Conservation (phyloP, 768 basidiomycete species). For the Lepiota subincarnata region DNA sequence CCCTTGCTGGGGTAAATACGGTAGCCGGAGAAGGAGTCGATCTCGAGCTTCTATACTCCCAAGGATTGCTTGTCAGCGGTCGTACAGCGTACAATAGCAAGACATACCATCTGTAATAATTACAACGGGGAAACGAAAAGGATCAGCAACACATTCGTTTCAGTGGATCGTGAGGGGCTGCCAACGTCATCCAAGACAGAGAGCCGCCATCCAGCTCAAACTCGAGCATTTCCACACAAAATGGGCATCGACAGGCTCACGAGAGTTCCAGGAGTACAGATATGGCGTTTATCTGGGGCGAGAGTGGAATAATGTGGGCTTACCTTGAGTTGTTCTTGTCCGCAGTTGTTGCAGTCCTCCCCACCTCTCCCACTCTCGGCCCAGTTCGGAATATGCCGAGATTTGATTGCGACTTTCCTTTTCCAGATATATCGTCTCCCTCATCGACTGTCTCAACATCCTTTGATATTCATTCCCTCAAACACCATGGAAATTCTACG, state of each 20-base stretch:
- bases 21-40: constrained; percentile 96
- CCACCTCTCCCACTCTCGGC: constrained; percentile 10
- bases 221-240: constrained; percentile 14
- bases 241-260: background rate
- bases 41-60: constrained; percentile 85
- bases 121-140: constrained; percentile 12
- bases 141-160: constrained; percentile 14
- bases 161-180: background rate
- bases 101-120: constrained; percentile 38
- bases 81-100: background rate
- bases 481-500: too few species aligned
- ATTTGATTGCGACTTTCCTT: background rate
- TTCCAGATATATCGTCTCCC: background rate
- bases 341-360: constrained; percentile 9
- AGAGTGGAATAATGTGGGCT: constrained; percentile 11
- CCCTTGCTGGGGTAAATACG: constrained; percentile 99
- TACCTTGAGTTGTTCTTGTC: constrained; percentile 17
- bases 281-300: background rate
- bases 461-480: background rate
- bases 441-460: background rate
- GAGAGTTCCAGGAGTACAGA: background rate
- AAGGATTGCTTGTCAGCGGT: constrained; percentile 15
- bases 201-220: constrained; percentile 39
- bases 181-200: constrained; percentile 32
- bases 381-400: constrained; percentile 5